Conservation (phyloP, 768 basidiomycete genomes). For the Xerocomellus amylosporus region DNA sequence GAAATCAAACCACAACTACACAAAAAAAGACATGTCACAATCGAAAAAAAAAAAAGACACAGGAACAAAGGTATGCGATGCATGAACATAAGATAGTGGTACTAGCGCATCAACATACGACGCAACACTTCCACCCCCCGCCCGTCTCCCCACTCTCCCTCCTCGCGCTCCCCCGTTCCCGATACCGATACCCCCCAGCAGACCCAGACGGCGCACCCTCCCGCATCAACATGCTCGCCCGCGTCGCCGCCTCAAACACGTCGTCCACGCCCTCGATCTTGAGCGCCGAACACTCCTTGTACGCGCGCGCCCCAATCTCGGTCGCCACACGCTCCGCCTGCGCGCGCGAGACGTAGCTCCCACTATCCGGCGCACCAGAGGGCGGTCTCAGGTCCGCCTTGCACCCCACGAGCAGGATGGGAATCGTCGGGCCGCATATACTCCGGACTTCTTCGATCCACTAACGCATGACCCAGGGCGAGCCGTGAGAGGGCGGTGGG, state of each 20-base stretch:
- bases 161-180: slow-evolving; percentile 42
- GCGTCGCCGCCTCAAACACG: slow-evolving; percentile 95
- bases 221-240: slow-evolving; percentile 94
- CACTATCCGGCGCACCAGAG: slow-evolving; percentile 42
- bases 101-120: slow-evolving; percentile 49
- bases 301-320: slow-evolving; percentile 85
- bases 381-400: slow-evolving; percentile 88
- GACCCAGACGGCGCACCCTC: slow-evolving; percentile 66
- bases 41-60: background rate
- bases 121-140: slow-evolving; percentile 58
- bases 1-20: slow-evolving; percentile 11
- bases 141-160: slow-evolving; percentile 31
- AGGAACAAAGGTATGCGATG: background rate
- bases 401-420: slow-evolving; percentile 94
- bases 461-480: slow-evolving; percentile 37
- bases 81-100: background rate
- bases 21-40: background rate
- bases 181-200: slow-evolving; percentile 52
- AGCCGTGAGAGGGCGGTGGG: too few relatives aligned
- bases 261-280: slow-evolving; percentile 93
- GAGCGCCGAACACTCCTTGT: slow-evolving; percentile 92
- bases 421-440: slow-evolving; percentile 91
- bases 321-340: slow-evolving; percentile 81
- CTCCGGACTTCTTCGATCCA: slow-evolving; percentile 98
- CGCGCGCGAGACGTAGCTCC: slow-evolving; percentile 66